phyloP scores from a whole-genome alignment of 129 eudicot genomes.

The Chrysanthemum seticuspe region DNA sequence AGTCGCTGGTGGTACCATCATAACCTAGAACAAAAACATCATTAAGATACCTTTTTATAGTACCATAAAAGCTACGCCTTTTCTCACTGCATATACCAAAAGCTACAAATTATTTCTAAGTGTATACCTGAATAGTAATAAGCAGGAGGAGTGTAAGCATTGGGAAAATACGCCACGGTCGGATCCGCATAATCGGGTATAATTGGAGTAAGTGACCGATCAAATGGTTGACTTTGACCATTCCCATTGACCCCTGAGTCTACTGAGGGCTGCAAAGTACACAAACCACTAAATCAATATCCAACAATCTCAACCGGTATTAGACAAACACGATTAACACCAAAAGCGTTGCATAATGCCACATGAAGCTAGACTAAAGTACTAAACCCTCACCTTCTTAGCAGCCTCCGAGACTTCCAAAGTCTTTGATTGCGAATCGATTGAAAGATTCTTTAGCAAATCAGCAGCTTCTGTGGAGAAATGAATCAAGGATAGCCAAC shows the following conservation, averaged over 20 bases:
- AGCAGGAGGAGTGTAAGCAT: slow-evolving; percentile 43
- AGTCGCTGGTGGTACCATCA: slow-evolving; percentile 56
- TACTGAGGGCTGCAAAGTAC: slow-evolving; percentile 11
- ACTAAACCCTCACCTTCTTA: slow-evolving; percentile 48
- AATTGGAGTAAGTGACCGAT: slow-evolving; percentile 57
- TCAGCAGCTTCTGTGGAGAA: slow-evolving; percentile 61
- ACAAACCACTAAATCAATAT: slow-evolving; percentile 7
- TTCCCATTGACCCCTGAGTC: slow-evolving; percentile 28
- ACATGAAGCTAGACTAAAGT: neutral
- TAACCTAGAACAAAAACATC: slow-evolving; percentile 35
- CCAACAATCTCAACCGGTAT: neutral
- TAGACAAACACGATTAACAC: neutral
- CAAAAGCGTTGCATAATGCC: neutral
- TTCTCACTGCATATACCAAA: too few species aligned
- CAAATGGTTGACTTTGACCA: slow-evolving; percentile 46
- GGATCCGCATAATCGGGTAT: slow-evolving; percentile 59
- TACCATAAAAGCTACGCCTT: too few species aligned
- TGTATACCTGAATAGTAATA: slow-evolving; percentile 62
- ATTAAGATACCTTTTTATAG: too few species aligned
- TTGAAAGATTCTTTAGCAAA: slow-evolving; percentile 63
- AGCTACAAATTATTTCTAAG: too few species aligned
- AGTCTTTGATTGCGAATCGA: slow-evolving; percentile 64
- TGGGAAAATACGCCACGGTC: slow-evolving; percentile 48
- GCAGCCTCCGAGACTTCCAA: slow-evolving; percentile 56
- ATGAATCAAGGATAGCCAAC: slow-evolving; percentile 31